Percentiles rank a stretch among this genome's conserved stretches.
phyloP scores from a whole-genome alignment of 305 asterid species.

The Coffea humblotiana region DNA sequence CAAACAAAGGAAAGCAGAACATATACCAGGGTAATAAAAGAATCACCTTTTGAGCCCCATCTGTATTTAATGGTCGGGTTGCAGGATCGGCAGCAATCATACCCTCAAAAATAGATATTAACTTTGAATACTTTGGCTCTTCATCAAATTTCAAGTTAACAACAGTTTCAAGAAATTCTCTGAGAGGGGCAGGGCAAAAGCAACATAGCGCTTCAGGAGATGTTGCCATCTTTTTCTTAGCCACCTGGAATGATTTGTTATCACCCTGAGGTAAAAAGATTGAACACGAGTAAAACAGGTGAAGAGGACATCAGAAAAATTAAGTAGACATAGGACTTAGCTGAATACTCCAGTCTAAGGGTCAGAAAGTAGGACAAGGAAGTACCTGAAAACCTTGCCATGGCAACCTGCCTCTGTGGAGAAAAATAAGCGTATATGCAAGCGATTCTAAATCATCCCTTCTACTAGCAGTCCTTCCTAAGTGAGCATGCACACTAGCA shows the following conservation, averaged over 20 bases:
- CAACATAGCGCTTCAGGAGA: slow-evolving; percentile 42
- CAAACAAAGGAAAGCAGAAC: not conserved
- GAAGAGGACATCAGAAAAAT: not conserved
- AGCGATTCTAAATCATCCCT: slow-evolving; percentile 51
- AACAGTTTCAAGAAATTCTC: slow-evolving; percentile 39
- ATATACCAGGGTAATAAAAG: not conserved
- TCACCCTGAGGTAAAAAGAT: slow-evolving; percentile 33
- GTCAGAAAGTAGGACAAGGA: slow-evolving; percentile 2
- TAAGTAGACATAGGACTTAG: not conserved
- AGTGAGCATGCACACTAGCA: slow-evolving; percentile 50
- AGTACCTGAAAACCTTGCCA: slow-evolving; percentile 52
- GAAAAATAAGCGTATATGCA: slow-evolving; percentile 45
- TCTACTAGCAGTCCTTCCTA: slow-evolving; percentile 53
- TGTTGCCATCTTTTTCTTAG: slow-evolving; percentile 44
- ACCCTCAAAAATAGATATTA: slow-evolving; percentile 42
- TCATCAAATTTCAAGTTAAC: slow-evolving; percentile 46
- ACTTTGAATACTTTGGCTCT: slow-evolving; percentile 44
- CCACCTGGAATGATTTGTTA: slow-evolving; percentile 44
- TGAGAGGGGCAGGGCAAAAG: slow-evolving; percentile 43
- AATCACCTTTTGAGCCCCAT: slow-evolving; percentile 46
- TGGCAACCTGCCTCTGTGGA: slow-evolving; percentile 45
- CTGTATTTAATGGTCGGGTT: slow-evolving; percentile 41
- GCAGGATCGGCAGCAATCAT: slow-evolving; percentile 43
- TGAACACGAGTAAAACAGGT: slow-evolving; percentile 4
- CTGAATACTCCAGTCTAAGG: not conserved